Evolutionary conservation across 2,329 filamentous ascomycete species (phyloP).

Genomic region (Sporothrix inflata): DNA sequence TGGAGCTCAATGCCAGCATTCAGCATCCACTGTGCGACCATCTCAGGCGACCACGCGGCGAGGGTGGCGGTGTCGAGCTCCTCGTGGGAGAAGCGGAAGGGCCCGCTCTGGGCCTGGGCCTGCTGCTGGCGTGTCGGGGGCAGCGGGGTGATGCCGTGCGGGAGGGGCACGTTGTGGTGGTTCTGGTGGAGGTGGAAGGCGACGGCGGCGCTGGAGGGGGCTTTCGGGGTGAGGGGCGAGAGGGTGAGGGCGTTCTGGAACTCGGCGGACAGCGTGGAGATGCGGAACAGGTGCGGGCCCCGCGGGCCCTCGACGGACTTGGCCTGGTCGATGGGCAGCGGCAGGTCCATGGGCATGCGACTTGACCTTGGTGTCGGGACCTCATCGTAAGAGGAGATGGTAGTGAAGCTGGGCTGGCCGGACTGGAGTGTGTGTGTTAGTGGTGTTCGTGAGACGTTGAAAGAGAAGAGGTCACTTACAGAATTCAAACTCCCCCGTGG

Average conservation of each 20-base stretch:
- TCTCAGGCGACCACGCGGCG: conserved; percentile 70
- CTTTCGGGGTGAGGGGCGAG: conserved; percentile 73
- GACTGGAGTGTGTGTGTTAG: conserved; percentile 50
- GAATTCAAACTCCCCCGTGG: conserved; percentile 71
- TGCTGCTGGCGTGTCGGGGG: conserved; percentile 37
- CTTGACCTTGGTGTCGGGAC: conserved; percentile 74
- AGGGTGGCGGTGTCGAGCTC: conserved; percentile 64
- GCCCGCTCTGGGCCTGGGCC: conserved; percentile 44
- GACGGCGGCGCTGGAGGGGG: conserved; percentile 39
- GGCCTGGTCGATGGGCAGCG: conserved; percentile 59
- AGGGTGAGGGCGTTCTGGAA: conserved; percentile 64
- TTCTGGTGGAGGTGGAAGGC: conserved; percentile 2
- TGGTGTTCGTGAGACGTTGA: conserved; percentile 29
- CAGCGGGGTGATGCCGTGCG: conserved; percentile 45
- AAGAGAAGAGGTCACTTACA: conserved; percentile 52
- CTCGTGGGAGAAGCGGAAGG: conserved; percentile 59
- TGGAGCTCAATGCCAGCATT: conserved; percentile 76
- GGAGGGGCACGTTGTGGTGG: conserved; percentile 41
- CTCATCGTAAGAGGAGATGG: conserved; percentile 85
- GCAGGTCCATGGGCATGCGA: conserved; percentile 62
- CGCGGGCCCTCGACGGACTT: conserved; percentile 77
- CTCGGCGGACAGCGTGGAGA: conserved; percentile 64
- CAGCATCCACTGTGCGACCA: conserved; percentile 86
- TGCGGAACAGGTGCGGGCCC: conserved; percentile 84
- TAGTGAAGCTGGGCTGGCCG: conserved; percentile 77